Conservation (phyloP, 306 rosid species). For the Alnus glutinosa region DNA sequence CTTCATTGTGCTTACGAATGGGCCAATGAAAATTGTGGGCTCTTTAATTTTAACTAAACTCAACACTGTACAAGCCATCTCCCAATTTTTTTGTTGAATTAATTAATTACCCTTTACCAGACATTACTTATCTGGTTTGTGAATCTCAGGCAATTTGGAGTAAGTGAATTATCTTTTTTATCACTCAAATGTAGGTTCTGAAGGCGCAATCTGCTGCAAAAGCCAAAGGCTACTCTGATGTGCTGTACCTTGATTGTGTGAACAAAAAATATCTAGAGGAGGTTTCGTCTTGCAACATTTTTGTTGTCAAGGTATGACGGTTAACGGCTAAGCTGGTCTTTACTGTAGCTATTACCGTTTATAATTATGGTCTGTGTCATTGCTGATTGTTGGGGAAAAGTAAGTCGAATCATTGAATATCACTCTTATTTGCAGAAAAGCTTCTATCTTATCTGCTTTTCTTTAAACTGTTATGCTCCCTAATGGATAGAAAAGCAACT, state of each 20-base stretch:
- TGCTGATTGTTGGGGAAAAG: background rate
- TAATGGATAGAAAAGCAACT: conserved; percentile 7
- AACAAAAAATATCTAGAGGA: conserved; percentile 93
- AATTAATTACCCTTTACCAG: background rate
- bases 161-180: background rate
- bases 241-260: conserved; percentile 87
- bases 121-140: background rate
- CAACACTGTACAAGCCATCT: background rate
- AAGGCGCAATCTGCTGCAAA: conserved; percentile 94
- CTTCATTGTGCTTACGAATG: background rate
- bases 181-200: conserved; percentile 60
- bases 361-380: background rate
- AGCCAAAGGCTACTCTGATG: conserved; percentile 93
- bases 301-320: conserved; percentile 84
- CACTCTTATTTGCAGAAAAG: background rate
- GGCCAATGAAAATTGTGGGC: background rate
- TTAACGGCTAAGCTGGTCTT: conserved; percentile 16
- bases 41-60: background rate
- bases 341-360: background rate
- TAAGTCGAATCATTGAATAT: background rate
- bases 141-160: background rate
- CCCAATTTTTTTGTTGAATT: background rate
- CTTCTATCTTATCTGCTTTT: background rate
- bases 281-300: conserved; percentile 96
- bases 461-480: background rate